Evolutionary conservation across 768 basidiomycete species (phyloP).

Genomic region (Boletus subcaerulescens): DNA sequence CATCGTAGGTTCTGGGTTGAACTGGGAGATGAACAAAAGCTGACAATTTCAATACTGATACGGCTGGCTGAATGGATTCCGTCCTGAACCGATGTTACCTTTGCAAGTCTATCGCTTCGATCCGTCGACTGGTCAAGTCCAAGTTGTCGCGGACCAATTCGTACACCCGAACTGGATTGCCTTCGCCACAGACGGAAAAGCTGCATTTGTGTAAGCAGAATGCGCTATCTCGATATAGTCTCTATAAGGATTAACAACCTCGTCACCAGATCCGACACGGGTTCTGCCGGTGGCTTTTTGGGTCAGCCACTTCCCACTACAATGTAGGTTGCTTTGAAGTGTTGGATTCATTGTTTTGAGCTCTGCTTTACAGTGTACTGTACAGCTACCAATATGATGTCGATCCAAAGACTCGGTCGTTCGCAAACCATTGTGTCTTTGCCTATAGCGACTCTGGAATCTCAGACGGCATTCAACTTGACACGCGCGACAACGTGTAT

Average conservation of each 20-base stretch:
- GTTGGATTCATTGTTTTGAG: background rate
- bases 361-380: background rate
- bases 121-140: conserved; percentile 58
- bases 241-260: conserved; percentile 3
- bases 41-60: conserved; percentile 30
- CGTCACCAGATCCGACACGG: conserved; percentile 32
- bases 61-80: conserved; percentile 63
- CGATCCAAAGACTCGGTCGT: conserved; percentile 47
- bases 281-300: conserved; percentile 38
- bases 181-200: conserved; percentile 59
- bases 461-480: conserved; percentile 66
- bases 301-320: conserved; percentile 65
- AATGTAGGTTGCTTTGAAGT: conserved; percentile 45
- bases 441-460: conserved; percentile 64
- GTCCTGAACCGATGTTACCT: conserved; percentile 62
- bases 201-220: conserved; percentile 56
- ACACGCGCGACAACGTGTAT: conserved; percentile 31
- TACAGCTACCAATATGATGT: conserved; percentile 69
- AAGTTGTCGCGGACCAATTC: conserved; percentile 77
- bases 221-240: background rate
- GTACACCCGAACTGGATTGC: conserved; percentile 72
- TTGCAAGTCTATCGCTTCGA: conserved; percentile 75
- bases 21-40: background rate
- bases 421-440: conserved; percentile 62
- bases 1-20: conserved; percentile 43